Conservation (phyloP, 2,329 filamentous ascomycete genomes). For the Talaromyces sp. region DNA sequence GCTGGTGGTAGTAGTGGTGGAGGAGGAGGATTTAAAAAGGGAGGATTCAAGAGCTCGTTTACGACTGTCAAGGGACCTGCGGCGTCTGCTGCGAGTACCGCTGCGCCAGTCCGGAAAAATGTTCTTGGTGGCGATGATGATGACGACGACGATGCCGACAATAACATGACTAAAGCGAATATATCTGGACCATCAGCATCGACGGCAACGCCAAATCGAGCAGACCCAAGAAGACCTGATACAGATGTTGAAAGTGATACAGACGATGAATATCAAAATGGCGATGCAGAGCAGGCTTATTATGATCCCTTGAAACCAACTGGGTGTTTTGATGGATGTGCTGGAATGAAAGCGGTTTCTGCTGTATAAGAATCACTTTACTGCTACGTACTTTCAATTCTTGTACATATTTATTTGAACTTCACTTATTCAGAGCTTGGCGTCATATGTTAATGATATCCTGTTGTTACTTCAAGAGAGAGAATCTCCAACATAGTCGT, state of each 20-base stretch:
- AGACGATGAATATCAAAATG: constrained; percentile 57
- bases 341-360: constrained; percentile 19
- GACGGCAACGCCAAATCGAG: not conserved
- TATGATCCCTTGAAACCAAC: constrained; percentile 52
- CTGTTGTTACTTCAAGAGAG: not conserved
- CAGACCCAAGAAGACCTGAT: not conserved
- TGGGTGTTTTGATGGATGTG: constrained; percentile 42
- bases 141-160: constrained; percentile 23
- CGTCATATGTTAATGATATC: not conserved
- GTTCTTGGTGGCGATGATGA: constrained; percentile 41
- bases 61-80: constrained; percentile 46
- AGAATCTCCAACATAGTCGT: constrained; percentile 16
- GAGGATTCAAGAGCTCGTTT: constrained; percentile 75
- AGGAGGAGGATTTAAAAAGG: constrained; percentile 62
- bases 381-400: not conserved
- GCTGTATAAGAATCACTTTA: not conserved
- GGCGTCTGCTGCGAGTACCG: constrained; percentile 19
- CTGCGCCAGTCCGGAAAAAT: constrained; percentile 34
- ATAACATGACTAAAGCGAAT: constrained; percentile 9
- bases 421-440: not conserved
- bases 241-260: constrained; percentile 63
- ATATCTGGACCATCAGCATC: not conserved
- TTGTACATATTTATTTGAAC: not conserved
- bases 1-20: constrained; percentile 25
- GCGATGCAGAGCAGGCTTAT: constrained; percentile 37